Base-by-base conservation (phyloP, 2,329 filamentous ascomycete genomes). In the Hypoxylon sp. region DNA sequence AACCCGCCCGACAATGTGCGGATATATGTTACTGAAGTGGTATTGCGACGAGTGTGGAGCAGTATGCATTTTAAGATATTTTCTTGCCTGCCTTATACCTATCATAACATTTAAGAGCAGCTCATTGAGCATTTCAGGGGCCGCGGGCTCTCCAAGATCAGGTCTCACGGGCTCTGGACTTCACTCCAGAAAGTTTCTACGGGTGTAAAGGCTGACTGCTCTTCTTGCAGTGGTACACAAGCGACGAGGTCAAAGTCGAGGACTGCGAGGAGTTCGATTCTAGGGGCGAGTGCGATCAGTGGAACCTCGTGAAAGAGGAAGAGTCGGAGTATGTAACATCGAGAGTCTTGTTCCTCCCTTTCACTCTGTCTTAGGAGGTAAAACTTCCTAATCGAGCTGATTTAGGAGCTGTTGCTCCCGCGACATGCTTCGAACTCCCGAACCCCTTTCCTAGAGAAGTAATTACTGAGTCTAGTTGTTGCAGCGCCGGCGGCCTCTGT, bases 11-110 rank as follows among this genome's bases (percentile, higher is more conserved):
- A 69, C 47, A 47, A 76, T 76, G 74, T 76, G 74, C 51, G 65
- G 67, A 30, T 76, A 74, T 46, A 71, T 76, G 73, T 52, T 74
- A 32, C 63, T 75, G 5, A 75, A 74, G 65, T 76, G 74, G 74
- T 76, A 75, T 65, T 76, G 74, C 54, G 73, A 75, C 46, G 71
- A 73, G 43, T 76, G 74, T 34, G 74, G 74, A 60, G 74, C 74
- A 70, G 67, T 70, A 70, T 56, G 67, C 58, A 12, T 65, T 63
- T 54, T 32, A 21, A 61, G 29, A 59, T 54, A 25, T 53, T 21
- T 41, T 21, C 34, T 39, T 48, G 25, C 32, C 54, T 27, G 12
- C 34, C 45, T 19, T 41, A 25, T 39, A 30, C 41, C 21, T 60
- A 60, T 54, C 66, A 34, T 43, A 53, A 48, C 43, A 14, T 34